Conservation (phyloP, 176 grass and related monocot genomes). For the Canna indica region DNA sequence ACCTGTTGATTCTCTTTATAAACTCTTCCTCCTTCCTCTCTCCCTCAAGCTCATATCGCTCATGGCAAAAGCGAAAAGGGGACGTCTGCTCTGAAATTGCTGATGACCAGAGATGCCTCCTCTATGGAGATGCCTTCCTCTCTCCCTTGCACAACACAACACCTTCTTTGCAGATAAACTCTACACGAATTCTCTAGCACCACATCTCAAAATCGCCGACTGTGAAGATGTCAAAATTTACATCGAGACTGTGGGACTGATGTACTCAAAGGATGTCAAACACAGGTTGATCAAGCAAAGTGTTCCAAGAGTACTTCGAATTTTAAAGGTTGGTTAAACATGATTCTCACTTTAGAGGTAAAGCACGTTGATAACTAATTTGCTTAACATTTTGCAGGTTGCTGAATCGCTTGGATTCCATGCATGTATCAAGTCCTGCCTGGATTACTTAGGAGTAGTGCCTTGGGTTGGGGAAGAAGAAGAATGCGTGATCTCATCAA, state of each 20-base stretch:
- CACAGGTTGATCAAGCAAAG: slow-evolving; percentile 73
- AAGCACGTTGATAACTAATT: too few species aligned
- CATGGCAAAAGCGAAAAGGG: neutral
- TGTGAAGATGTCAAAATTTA: slow-evolving; percentile 92
- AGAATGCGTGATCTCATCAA: slow-evolving; percentile 45
- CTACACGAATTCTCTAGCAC: slow-evolving; percentile 36
- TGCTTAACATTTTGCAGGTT: slow-evolving; percentile 31
- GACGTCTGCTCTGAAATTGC: neutral
- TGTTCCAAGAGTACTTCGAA: slow-evolving; percentile 61
- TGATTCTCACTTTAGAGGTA: neutral
- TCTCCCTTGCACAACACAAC: slow-evolving; percentile 45
- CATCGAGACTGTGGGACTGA: slow-evolving; percentile 86
- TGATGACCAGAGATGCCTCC: slow-evolving; percentile 58
- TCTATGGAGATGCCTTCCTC: slow-evolving; percentile 60
- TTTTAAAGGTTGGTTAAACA: slow-evolving; percentile 55
- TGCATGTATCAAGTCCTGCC: slow-evolving; percentile 52
- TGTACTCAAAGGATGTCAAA: slow-evolving; percentile 75
- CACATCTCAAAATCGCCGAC: slow-evolving; percentile 46
- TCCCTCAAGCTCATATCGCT: neutral
- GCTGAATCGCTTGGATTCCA: slow-evolving; percentile 56
- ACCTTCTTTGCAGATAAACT: slow-evolving; percentile 49
- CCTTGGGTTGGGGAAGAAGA: slow-evolving; percentile 88
- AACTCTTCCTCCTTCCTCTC: neutral
- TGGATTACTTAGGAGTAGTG: slow-evolving; percentile 74
- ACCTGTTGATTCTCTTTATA: neutral